These are phyloP conservation scores for Yarrowia sp. DNA, from an alignment of 805 yeast genomes.

Conservation along the genomic window DNA sequence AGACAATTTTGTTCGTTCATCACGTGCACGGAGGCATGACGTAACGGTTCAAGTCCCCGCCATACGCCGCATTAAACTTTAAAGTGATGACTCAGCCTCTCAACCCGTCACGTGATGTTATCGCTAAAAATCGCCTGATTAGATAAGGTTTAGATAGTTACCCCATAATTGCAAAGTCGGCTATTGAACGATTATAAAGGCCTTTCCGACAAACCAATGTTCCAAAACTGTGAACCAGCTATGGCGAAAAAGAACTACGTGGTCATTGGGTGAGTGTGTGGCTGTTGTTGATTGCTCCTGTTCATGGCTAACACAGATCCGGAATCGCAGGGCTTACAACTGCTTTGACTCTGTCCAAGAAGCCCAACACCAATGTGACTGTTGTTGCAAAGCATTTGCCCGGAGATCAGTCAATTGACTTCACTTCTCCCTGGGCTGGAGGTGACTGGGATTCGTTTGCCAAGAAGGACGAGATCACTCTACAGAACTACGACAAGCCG, in stretches of 20 bases:
- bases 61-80: not conserved
- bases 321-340: conserved; percentile 72
- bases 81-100: not conserved
- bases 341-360: conserved; percentile 48
- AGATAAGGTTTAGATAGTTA: not conserved
- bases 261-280: conserved; percentile 23
- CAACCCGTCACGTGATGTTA: not conserved
- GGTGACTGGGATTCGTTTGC: conserved; percentile 62
- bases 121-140: conserved; percentile 21
- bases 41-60: not conserved
- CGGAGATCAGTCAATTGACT: conserved; percentile 71
- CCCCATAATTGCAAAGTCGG: conserved; percentile 6
- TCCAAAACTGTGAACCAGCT: conserved; percentile 16
- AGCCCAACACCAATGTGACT: conserved; percentile 45
- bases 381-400: conserved; percentile 70
- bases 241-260: conserved; percentile 18
- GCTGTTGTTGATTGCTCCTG: too few relatives aligned
- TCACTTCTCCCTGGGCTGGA: conserved; percentile 82
- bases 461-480: conserved; percentile 48
- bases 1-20: too few relatives aligned
- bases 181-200: not conserved
- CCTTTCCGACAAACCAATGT: not conserved
- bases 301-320: conserved; percentile 34
- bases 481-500: conserved; percentile 24
- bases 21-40: not conserved